phyloP scores from a whole-genome alignment of 2,329 filamentous ascomycete genomes.

The Colletotrichum sp. region DNA sequence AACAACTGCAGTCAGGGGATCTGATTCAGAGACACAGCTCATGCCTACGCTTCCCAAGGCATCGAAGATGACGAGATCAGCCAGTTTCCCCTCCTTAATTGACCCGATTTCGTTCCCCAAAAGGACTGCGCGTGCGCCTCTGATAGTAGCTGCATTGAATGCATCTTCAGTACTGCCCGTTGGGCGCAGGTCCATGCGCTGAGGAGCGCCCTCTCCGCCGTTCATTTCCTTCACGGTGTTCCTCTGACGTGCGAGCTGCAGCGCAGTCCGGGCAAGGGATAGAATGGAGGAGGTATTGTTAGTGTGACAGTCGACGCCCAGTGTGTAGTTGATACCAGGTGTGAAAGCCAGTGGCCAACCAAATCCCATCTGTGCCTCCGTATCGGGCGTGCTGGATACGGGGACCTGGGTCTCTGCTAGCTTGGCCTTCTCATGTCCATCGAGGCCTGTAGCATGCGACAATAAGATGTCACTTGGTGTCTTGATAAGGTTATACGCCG shows the following conservation, averaged over 20 bases:
- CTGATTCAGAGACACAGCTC: slow-evolving; percentile 35
- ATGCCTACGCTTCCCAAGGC: slow-evolving; percentile 37
- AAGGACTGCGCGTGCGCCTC: not conserved
- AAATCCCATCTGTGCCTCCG: not conserved
- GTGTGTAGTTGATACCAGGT: slow-evolving; percentile 25
- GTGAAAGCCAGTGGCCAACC: slow-evolving; percentile 38
- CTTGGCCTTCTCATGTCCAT: not conserved
- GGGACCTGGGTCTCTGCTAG: not conserved
- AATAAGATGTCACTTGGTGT: not conserved
- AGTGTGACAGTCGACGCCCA: slow-evolving; percentile 26
- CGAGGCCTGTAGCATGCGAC: not conserved
- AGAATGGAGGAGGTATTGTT: slow-evolving; percentile 22
- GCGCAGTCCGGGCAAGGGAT: slow-evolving; percentile 15
- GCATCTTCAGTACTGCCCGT: not conserved
- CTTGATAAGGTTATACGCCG: not conserved
- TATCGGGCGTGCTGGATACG: not conserved
- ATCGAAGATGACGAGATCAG: not conserved
- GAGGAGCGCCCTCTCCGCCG: not conserved
- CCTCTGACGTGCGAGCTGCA: slow-evolving; percentile 19
- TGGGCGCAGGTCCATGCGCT: not conserved
- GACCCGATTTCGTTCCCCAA: not conserved
- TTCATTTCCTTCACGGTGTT: not conserved
- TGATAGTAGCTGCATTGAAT: not conserved
- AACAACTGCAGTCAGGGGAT: not conserved
- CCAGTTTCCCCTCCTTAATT: not conserved